phyloP scores from a whole-genome alignment of 257 asterid genomes.

The Plectranthus barbatus region DNA sequence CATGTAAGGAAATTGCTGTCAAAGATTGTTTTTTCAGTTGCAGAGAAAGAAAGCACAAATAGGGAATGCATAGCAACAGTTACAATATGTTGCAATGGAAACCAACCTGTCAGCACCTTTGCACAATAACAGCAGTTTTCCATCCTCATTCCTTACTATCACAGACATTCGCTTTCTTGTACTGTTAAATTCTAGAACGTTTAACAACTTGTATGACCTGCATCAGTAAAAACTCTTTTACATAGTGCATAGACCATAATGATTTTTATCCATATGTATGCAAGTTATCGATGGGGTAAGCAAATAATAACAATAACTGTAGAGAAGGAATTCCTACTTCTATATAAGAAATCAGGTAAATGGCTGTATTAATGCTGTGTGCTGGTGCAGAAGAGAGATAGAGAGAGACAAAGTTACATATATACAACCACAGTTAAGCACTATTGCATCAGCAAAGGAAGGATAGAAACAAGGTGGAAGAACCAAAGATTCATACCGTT shows the following conservation, averaged over 20 bases:
- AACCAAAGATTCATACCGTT: conserved; percentile 33
- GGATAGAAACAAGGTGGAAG: neutral
- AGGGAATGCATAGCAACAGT: neutral
- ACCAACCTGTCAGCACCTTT: conserved; percentile 81
- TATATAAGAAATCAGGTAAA: neutral
- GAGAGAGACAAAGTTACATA: neutral
- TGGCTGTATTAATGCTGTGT: neutral
- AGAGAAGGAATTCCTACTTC: neutral
- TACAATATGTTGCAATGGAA: neutral
- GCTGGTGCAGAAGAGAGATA: neutral
- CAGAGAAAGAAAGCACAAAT: neutral
- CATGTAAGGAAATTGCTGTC: neutral
- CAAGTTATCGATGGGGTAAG: neutral
- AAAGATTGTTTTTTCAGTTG: neutral
- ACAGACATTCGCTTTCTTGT: conserved; percentile 73
- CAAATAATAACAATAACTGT: neutral
- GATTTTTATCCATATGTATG: neutral
- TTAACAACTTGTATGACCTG: conserved; percentile 53
- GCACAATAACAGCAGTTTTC: conserved; percentile 50
- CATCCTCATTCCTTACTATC: conserved; percentile 51
- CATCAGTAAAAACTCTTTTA: conserved; percentile 8
- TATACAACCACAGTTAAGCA: neutral
- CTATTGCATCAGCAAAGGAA: neutral
- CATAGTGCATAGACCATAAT: neutral
- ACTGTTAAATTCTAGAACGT: conserved; percentile 56